phyloP scores from a whole-genome alignment of 2,329 filamentous ascomycete species.

The Penicillium fuscoglaucum region DNA sequence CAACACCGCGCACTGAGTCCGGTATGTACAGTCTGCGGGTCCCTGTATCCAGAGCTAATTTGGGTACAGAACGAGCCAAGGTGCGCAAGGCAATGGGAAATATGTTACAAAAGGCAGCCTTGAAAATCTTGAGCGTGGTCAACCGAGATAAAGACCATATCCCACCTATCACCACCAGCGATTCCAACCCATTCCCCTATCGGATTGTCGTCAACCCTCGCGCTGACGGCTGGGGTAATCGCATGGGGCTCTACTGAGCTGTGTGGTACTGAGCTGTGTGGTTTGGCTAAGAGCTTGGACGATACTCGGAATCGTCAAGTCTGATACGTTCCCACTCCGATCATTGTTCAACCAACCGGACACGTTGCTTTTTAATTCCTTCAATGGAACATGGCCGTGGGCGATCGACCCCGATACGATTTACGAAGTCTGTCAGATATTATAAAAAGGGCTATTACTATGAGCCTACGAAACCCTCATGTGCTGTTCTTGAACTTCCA shows the following conservation, averaged over 20 bases:
- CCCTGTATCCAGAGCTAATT: background rate
- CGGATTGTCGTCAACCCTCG: conserved; percentile 87
- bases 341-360: conserved; percentile 7
- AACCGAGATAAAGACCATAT: conserved; percentile 94
- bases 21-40: conserved; percentile 55
- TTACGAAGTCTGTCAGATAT: conserved; percentile 1
- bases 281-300: background rate
- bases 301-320: background rate
- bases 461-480: background rate
- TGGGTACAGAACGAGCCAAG: conserved; percentile 70
- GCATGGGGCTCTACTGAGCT: conserved; percentile 71
- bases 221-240: conserved; percentile 72
- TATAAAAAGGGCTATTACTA: conserved; percentile 4
- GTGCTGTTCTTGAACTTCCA: background rate
- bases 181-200: conserved; percentile 92
- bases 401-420: conserved; percentile 4
- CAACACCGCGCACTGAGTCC: conserved; percentile 82
- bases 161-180: conserved; percentile 89
- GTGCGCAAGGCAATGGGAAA: conserved; percentile 89
- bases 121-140: conserved; percentile 86
- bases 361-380: background rate
- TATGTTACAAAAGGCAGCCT: conserved; percentile 78
- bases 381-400: background rate
- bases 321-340: background rate
- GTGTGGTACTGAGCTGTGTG: conserved; percentile 44